Percentiles rank a stretch among this genome's conserved stretches.
phyloP scores from a whole-genome alignment of 345 rosid species.

The Linum usitatissimum region DNA sequence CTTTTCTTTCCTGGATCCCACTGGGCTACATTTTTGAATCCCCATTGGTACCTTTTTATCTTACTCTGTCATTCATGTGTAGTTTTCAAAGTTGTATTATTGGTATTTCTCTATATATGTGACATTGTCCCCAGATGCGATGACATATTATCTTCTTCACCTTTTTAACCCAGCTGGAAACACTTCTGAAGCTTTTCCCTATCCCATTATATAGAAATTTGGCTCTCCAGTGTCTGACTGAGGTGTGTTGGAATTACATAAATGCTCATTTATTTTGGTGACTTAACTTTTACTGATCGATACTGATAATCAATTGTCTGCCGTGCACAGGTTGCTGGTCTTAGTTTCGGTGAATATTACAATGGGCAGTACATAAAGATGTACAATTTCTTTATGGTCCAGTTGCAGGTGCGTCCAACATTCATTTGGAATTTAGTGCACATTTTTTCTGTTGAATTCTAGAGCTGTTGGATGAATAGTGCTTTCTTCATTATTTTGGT shows the following conservation, averaged over 20 bases:
- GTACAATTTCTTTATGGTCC: slow-evolving; percentile 71
- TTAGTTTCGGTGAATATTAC: slow-evolving; percentile 83
- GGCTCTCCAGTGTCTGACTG: slow-evolving; percentile 90
- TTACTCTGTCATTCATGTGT: slow-evolving; percentile 4
- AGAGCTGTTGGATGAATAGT: too few relatives aligned
- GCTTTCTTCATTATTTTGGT: too few relatives aligned
- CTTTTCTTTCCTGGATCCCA: slow-evolving; percentile 99
- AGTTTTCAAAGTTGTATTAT: slow-evolving; percentile 13
- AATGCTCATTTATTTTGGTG: background rate
- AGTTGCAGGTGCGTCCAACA: slow-evolving; percentile 52
- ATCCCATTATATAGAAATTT: slow-evolving; percentile 78
- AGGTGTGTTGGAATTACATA: slow-evolving; percentile 35
- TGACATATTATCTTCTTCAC: background rate
- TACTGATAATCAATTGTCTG: background rate
- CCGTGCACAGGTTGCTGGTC: slow-evolving; percentile 67
- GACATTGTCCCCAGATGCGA: background rate
- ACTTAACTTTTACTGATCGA: background rate
- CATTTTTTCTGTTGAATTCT: background rate
- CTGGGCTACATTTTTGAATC: slow-evolving; percentile 99
- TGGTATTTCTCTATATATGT: background rate
- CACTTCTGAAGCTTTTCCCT: slow-evolving; percentile 81
- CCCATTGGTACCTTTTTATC: slow-evolving; percentile 50
- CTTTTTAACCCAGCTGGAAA: slow-evolving; percentile 59
- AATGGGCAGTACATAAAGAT: slow-evolving; percentile 65
- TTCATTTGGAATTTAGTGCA: background rate